Evolutionary conservation across 148 eudicot genomes (phyloP).

Genomic region (Camellia sinensis): DNA sequence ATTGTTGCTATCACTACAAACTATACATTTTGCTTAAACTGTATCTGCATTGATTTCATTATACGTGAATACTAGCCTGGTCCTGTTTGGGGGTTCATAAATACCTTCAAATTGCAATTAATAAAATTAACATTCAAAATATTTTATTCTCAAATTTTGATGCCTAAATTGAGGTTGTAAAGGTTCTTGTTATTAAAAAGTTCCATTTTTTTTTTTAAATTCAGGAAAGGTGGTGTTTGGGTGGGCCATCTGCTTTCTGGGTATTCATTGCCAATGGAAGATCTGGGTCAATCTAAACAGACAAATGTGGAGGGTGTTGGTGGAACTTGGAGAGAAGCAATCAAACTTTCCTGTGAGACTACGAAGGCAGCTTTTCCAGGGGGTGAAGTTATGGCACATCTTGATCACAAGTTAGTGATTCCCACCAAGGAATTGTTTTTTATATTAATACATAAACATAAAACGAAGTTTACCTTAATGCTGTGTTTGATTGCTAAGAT

Average conservation of each 20-base stretch:
- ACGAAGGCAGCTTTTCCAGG: slow-evolving; percentile 40
- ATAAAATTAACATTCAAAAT: too few species aligned
- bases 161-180: too few species aligned
- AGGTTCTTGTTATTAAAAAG: neutral
- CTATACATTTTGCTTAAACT: too few species aligned
- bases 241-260: slow-evolving; percentile 92
- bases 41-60: too few species aligned
- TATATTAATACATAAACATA: neutral
- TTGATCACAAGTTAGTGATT: slow-evolving; percentile 44
- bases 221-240: slow-evolving; percentile 73
- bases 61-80: too few species aligned
- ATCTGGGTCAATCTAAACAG: slow-evolving; percentile 50
- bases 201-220: neutral
- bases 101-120: too few species aligned
- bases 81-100: neutral
- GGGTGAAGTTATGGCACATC: slow-evolving; percentile 45
- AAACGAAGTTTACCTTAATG: neutral
- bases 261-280: slow-evolving; percentile 87
- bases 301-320: slow-evolving; percentile 40
- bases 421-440: neutral
- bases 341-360: slow-evolving; percentile 46
- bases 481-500: neutral
- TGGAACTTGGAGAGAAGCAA: slow-evolving; percentile 76
- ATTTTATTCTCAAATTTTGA: too few species aligned
- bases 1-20: too few species aligned